Conservation (phyloP, 208 protist species). For the Crithidia mellificae region DNA sequence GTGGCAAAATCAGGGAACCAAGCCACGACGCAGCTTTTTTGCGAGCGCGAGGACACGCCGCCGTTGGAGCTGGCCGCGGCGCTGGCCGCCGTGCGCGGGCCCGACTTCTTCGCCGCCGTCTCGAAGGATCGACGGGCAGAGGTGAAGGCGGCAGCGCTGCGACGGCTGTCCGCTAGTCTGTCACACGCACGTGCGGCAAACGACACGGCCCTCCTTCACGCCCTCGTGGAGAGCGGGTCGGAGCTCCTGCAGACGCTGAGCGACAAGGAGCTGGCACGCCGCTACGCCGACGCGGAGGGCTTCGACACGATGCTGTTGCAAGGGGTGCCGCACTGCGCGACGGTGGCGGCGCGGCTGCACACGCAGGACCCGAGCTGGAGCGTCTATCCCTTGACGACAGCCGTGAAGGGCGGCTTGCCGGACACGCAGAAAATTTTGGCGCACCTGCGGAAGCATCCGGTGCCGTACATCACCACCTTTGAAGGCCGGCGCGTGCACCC, state of each 20-base stretch:
- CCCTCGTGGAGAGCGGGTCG: conserved; percentile 65
- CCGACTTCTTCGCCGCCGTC: conserved; percentile 82
- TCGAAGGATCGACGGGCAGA: conserved; percentile 39
- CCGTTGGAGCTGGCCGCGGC: conserved; percentile 17
- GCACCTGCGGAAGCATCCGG: conserved; percentile 12
- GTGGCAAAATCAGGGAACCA: too few relatives aligned
- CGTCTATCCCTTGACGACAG: conserved; percentile 20
- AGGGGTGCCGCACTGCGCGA: conserved; percentile 36
- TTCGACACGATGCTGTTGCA: conserved; percentile 49
- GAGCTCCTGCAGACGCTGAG: conserved; percentile 60
- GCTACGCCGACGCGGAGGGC: conserved; percentile 39
- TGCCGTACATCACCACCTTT: conserved; percentile 29
- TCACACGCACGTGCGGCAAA: conserved; percentile 17
- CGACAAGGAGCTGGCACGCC: conserved; percentile 46
- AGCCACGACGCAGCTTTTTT: conserved; percentile 6
- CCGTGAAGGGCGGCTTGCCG: conserved; percentile 16
- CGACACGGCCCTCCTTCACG: conserved; percentile 36
- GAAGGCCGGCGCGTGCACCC: conserved; percentile 49
- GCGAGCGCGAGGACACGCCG: conserved; percentile 37
- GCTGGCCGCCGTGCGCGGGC: conserved; percentile 39
- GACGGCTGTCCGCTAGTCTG: conserved; percentile 44
- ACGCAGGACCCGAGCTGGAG: conserved; percentile 22
- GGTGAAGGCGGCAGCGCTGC: conserved; percentile 45
- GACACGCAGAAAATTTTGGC: conserved; percentile 25
- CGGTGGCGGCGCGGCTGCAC: conserved; percentile 49